These are phyloP conservation scores for Schoenoplectus triqueter DNA, from an alignment of 202 grass and related monocot genomes.

Conservation along the genomic window DNA sequence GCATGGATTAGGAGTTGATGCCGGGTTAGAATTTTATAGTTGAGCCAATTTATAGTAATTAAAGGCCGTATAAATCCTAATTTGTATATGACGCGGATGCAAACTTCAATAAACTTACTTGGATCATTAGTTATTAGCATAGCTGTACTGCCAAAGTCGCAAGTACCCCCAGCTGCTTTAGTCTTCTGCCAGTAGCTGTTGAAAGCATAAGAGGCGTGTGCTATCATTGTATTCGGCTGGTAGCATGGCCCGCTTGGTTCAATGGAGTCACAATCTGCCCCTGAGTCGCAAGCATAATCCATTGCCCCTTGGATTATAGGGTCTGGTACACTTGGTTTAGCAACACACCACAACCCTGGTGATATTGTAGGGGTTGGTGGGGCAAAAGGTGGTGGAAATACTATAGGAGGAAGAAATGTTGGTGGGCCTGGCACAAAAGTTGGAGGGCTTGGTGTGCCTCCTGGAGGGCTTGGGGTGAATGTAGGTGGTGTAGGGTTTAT, in stretches of 20 bases:
- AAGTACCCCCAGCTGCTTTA: constrained; percentile 77
- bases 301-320: constrained; percentile 72
- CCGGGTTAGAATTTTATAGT: background rate
- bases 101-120: constrained; percentile 49
- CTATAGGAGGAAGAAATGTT: constrained; percentile 67
- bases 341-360: constrained; percentile 65
- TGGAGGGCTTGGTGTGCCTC: constrained; percentile 32
- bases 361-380: constrained; percentile 36
- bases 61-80: background rate
- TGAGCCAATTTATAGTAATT: background rate
- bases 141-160: constrained; percentile 84
- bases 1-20: too few relatives aligned
- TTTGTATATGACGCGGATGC: background rate
- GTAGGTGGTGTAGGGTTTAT: constrained; percentile 27
- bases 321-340: constrained; percentile 72
- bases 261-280: constrained; percentile 73
- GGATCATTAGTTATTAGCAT: constrained; percentile 91
- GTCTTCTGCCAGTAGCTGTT: constrained; percentile 88
- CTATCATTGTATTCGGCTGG: constrained; percentile 59
- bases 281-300: constrained; percentile 85
- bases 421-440: constrained; percentile 42
- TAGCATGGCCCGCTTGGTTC: constrained; percentile 53
- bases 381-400: constrained; percentile 58
- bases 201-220: constrained; percentile 89
- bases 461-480: constrained; percentile 37